These are phyloP conservation scores for Ogataea methylovora DNA, from an alignment of 805 yeast species.

Conservation along the genomic window DNA sequence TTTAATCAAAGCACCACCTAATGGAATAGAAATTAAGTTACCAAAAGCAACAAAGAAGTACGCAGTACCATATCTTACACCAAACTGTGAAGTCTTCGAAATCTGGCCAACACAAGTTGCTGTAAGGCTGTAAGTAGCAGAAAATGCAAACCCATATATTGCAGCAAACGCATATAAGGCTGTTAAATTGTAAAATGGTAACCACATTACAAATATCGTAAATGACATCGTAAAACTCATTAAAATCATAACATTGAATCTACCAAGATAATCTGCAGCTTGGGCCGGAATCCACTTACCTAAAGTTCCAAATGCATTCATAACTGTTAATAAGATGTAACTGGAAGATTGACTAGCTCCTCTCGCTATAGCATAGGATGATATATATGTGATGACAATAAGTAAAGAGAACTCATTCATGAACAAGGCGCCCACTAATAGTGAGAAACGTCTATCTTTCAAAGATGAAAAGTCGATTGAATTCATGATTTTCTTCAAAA, in stretches of 20 bases:
- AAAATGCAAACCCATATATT: conserved; percentile 43
- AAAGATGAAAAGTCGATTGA: conserved; percentile 34
- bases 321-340: conserved; percentile 38
- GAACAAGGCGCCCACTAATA: conserved; percentile 34
- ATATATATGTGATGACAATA: conserved; percentile 39
- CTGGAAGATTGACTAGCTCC: conserved; percentile 38
- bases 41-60: conserved; percentile 51
- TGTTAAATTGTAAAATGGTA: conserved; percentile 38
- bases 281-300: conserved; percentile 26
- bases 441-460: conserved; percentile 27
- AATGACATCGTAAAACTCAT: conserved; percentile 41
- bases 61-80: conserved; percentile 61
- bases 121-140: conserved; percentile 52
- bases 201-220: conserved; percentile 48
- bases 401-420: conserved; percentile 41
- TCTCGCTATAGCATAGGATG: conserved; percentile 44
- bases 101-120: conserved; percentile 60
- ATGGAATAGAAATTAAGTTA: conserved; percentile 39
- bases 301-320: conserved; percentile 37
- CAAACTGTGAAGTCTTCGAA: conserved; percentile 52
- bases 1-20: conserved; percentile 40
- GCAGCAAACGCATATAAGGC: conserved; percentile 45
- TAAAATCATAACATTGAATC: conserved; percentile 43
- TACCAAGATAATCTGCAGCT: conserved; percentile 33
- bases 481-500: conserved; percentile 12